These are phyloP conservation scores for Eimeria nieschulzi DNA, from an alignment of 169 alveolate species.

Conservation along the genomic window DNA sequence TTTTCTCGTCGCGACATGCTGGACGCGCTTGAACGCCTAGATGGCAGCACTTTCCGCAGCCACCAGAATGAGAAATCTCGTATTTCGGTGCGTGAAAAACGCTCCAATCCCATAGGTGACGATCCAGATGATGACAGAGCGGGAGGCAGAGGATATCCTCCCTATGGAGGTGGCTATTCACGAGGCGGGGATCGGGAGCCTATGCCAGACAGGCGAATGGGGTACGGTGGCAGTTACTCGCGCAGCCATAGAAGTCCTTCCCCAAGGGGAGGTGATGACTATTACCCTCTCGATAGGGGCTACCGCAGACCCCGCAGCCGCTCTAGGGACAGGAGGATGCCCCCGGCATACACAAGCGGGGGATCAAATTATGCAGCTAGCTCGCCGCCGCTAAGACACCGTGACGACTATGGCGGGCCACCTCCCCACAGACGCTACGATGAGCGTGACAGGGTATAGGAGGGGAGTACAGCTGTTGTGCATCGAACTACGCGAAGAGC, in stretches of 20 bases:
- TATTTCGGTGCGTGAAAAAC: conserved; percentile 84
- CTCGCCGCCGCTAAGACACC: conserved; percentile 9
- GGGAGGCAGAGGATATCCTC: neutral
- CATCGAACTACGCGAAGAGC: too few species aligned
- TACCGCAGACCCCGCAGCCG: neutral
- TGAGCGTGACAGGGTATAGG: neutral
- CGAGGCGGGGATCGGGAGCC: neutral
- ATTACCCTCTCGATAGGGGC: neutral
- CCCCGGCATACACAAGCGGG: neutral
- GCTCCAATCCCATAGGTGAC: conserved; percentile 16
- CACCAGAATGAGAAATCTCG: conserved; percentile 89
- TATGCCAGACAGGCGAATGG: neutral
- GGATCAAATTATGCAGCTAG: neutral
- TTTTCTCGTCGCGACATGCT: conserved; percentile 87
- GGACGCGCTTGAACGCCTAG: conserved; percentile 87
- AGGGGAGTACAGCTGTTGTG: neutral
- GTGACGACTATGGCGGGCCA: neutral
- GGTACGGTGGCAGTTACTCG: conserved; percentile 9
- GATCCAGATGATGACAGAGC: conserved; percentile 13
- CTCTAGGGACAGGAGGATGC: neutral
- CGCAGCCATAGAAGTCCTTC: neutral
- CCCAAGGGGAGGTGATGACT: neutral
- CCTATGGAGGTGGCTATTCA: neutral
- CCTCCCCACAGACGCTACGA: neutral
- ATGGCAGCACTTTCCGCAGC: conserved; percentile 88